Evolutionary conservation across 257 asterid genomes (phyloP).

Genomic region (Catharanthus roseus): DNA sequence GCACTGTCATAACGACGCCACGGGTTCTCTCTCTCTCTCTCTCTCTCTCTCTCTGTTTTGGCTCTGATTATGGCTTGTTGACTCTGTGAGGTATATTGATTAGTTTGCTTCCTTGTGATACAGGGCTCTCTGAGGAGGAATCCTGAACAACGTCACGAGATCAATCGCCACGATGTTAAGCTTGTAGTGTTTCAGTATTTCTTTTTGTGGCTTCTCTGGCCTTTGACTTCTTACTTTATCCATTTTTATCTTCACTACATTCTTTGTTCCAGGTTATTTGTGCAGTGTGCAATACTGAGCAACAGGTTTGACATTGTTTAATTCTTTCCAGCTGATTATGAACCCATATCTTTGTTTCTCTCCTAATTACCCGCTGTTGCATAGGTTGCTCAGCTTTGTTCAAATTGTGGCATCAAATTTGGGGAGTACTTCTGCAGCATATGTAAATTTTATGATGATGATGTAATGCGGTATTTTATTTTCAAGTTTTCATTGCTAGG

Average conservation of each 20-base stretch:
- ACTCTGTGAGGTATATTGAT: not conserved
- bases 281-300: slow-evolving; percentile 35
- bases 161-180: slow-evolving; percentile 74
- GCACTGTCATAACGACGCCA: slow-evolving; percentile 88
- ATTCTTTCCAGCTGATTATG: not conserved
- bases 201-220: not conserved
- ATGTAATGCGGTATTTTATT: slow-evolving; percentile 37
- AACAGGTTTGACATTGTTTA: slow-evolving; percentile 24
- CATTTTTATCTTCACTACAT: not conserved
- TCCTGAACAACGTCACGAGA: slow-evolving; percentile 75
- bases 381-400: slow-evolving; percentile 61
- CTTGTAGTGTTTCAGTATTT: slow-evolving; percentile 26
- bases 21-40: slow-evolving; percentile 29
- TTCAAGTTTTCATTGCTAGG: slow-evolving; percentile 12
- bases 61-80: not conserved
- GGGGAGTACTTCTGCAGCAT: slow-evolving; percentile 81
- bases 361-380: not conserved
- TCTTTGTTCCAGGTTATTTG: slow-evolving; percentile 30
- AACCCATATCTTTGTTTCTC: not conserved
- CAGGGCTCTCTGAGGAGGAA: slow-evolving; percentile 58
- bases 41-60: not conserved
- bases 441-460: slow-evolving; percentile 83
- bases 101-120: slow-evolving; percentile 4
- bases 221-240: not conserved
- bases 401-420: slow-evolving; percentile 69